Conservation (phyloP, 2,329 filamentous ascomycete genomes). For the Malbranchea cinnamomea region DNA sequence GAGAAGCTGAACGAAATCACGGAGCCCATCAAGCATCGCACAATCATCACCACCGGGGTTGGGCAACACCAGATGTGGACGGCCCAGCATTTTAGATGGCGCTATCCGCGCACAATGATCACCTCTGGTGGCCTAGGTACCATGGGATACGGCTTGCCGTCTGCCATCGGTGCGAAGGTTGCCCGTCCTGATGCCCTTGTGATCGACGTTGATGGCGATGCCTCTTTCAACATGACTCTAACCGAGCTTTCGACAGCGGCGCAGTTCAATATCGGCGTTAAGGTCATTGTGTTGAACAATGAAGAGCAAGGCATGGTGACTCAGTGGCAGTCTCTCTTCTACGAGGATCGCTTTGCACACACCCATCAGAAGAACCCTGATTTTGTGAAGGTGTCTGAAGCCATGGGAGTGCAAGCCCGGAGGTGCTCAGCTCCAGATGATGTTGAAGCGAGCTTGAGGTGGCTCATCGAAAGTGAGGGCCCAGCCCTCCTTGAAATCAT, state of each 20-base stretch:
- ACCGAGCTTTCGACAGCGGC: slow-evolving; percentile 86
- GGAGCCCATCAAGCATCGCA: slow-evolving; percentile 62
- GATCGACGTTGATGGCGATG: slow-evolving; percentile 92
- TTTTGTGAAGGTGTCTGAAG: slow-evolving; percentile 82
- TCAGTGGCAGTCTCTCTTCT: slow-evolving; percentile 96
- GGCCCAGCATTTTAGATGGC: slow-evolving; percentile 93
- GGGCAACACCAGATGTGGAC: slow-evolving; percentile 99
- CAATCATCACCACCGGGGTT: slow-evolving; percentile 83
- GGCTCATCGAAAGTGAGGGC: slow-evolving; percentile 81
- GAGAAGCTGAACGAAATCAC: slow-evolving; percentile 80
- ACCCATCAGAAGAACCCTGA: slow-evolving; percentile 94
- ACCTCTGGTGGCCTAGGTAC: slow-evolving; percentile 90
- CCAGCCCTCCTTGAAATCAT: slow-evolving; percentile 85
- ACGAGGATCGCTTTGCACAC: slow-evolving; percentile 80
- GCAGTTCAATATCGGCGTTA: slow-evolving; percentile 93
- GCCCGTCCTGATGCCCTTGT: slow-evolving; percentile 68
- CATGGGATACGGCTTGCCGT: slow-evolving; percentile 91
- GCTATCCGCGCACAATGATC: slow-evolving; percentile 81
- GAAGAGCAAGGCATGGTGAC: slow-evolving; percentile 98
- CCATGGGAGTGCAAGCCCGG: slow-evolving; percentile 72
- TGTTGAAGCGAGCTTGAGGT: slow-evolving; percentile 61
- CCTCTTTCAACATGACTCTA: slow-evolving; percentile 98
- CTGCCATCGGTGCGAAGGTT: slow-evolving; percentile 91
- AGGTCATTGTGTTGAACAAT: slow-evolving; percentile 90
- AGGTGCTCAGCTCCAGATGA: slow-evolving; percentile 61